Base-by-base conservation (phyloP, 2,329 filamentous ascomycete species). In the Atkinsonella texensis region DNA sequence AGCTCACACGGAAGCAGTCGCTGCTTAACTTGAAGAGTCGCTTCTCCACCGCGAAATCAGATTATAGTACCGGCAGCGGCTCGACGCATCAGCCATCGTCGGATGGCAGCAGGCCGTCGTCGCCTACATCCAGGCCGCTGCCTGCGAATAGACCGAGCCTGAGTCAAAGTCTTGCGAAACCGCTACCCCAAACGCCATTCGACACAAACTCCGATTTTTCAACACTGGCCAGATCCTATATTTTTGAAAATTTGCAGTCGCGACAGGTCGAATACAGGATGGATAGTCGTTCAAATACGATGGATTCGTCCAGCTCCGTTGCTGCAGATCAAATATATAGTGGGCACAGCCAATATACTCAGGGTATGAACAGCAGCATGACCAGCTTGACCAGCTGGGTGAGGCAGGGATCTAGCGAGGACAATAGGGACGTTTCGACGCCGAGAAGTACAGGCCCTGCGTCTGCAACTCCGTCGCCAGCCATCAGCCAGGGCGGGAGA, bases 401-500 rank as follows among this genome's bases (percentile, higher is more conserved):
- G 1, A 69, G 71, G 55, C 71, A 70, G 35, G 74, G 78, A 43
- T 68, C 65, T 12, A 67, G 67, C 8, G 75, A 78, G 20, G 74
- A 71, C 31, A 48, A 53, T 13, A 57, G 55, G 46, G 75, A 80
- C 50, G 74, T 70, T 49, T 61, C 73, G 54, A 76, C 73, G 13
- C 73, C 75, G 11, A 71, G 72, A 59, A 79, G 71, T 56, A 75
- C 74, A 55, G 79, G 77, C 4, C 74, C 74, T 15, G 63, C 72
- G 20, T 81, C 78, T 1, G 74, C 75, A 12, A 78, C 75, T 0
- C 78, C 77, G 46, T 83, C 81, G 2, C 78, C 80, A 3, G 75
- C 73, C 32, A 63, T 69, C 2, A 63, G 63, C 10, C 75, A 76
- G 28, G 55, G 55, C 7, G 60, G 61, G 17, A 50, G 50, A 40